Base-by-base conservation (phyloP, 169 alveolate genomes). In the Cystoisospora suis region DNA sequence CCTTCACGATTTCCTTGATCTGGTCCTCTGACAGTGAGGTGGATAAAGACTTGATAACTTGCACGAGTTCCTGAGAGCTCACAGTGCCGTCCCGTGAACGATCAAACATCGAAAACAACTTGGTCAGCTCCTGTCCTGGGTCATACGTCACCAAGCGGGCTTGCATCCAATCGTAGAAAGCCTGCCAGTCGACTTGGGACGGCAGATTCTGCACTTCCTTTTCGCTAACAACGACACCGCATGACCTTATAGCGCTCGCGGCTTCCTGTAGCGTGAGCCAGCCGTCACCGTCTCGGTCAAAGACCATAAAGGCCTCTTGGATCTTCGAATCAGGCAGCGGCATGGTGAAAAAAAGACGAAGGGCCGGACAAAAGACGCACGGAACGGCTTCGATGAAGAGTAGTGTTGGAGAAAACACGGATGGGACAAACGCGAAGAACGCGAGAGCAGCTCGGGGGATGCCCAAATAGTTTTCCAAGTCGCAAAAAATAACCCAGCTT, bases 251-350 rank as follows among this genome's bases (percentile, higher is more conserved):
- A 20, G 91, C 91, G 6, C 47, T 61, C 17, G 56, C 75, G 23
- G 91, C 91, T 32, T 87, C 91, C 69, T 53, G 80, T 47, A 61
- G 47, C 27, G 87, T 53, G 34, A 87, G 44, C 87, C 75, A 86
- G n/a, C 91, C 91, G 36, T 87, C 91, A 1, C 91, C 91, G 56
- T 87, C 87, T 4, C 91, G 75, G 47, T 87, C 91, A 45, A 87
- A 87, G 29, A 75, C 61, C 1, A 69, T 70, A 65, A 87, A 87
- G 17, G 91, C 87, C 65, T 72, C 91, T 32, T 87, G 91, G 5
- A 75, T 46, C 34, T 77, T 72, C 27, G 83, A 56, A n/a, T 72
- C 86, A 29, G 87, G 1, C 23, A 38, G 1, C 29, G 83, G 27
- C 83, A 72, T 72, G 32, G 15, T 72, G 83, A 9, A 27, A 38